Evolutionary conservation across 2,329 filamentous ascomycete species (phyloP), one percentile per base, ranked within the genome.

Genomic region (Didymella exigua): DNA sequence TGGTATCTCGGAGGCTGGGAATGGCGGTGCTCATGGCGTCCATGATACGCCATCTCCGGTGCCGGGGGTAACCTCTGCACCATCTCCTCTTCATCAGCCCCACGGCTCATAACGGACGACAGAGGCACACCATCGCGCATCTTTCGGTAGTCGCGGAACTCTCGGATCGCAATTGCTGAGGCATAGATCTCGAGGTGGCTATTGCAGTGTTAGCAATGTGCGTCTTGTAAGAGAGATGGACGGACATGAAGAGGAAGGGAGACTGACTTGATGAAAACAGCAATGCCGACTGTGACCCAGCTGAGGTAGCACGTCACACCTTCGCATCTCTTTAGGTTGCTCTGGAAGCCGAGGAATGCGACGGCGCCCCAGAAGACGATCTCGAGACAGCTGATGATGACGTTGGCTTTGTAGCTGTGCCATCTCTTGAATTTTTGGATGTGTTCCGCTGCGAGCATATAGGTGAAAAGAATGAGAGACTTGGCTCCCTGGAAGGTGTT

Each of bases 281-380:
- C 55, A 5, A 68, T 14, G 1, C 42, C 53, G 5, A 65, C 56
- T 1, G 68, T 65, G 14, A 56, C 46, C 66, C 65, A 69, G 30
- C 59, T 60, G 11, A 69, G 42, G n/a, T 29, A 40, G 40, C 66
- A 69, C 5, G 31, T 52, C 5, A 52, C 50, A 9, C 66, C 65
- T 3, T 10, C 36, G 46, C 66, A 69, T 13, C 19, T 44, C 3
- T 52, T 45, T 16, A 63, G 16, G 29, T 68, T 68, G 23, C 49
- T 62, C 19, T 61, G 55, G 9, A 69, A 56, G 13, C 59, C 49
- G 3, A 77, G 44, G 31, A 74, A 68, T 5, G 73, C 61, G 7
- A 77, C 72, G 5, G 68, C 73, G 14, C 67, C 67, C 77, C 78
- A 80, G 59, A 79, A 79, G 13, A 79, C 66, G 13, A 76, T 58